Evolutionary conservation across 176 grass and related monocot species (phyloP), one percentile per base, ranked within the genome.

Genomic region (Areca catechu): DNA sequence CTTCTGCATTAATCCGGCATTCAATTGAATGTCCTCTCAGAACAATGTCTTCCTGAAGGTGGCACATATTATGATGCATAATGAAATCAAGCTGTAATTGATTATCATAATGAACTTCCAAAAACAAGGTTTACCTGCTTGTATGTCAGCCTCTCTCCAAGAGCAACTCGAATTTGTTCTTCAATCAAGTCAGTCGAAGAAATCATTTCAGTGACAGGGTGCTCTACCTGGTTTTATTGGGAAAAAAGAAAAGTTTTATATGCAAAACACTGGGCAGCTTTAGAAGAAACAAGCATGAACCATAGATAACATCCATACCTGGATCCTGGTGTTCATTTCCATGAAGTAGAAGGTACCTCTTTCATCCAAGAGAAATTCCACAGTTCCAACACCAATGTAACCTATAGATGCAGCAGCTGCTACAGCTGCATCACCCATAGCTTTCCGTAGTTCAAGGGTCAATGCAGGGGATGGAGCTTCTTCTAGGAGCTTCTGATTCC

Each of bases 311-410:
- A 66, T 19, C 53, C 49, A 22, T 60, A 82, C 72, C 79, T 82
- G 79, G 52, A 82, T 82, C 66, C 72, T 82, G 15, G 79, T 82
- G 59, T 82, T 82, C 79, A 76, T 82, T 66, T 82, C 79, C 72
- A 82, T 82, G 60, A 82, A 76, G 69, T 82, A 82, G 67, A 82
- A 82, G 19, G 68, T 57, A 4, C 72, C 72, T 76, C 79, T 70
- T 74, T 82, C 72, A 34, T 82, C 79, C 54, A 82, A 69, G 20
- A 82, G 60, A 82, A 82, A 82, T 55, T 82, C 79, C 62, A 82
- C 67, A 64, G 79, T 82, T 19, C 72, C 79, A 76, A 82, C 79
- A 76, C 79, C 79, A 66, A 82, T 28, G 22, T 82, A 82, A 30
- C 79, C 79, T 55, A 82, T 76, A 25, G 66, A 76, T 16, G 65